Evolutionary conservation across 1,284 basidiomycete genomes (phyloP).

Genomic region (Pyrrhoderma lamaoense): DNA sequence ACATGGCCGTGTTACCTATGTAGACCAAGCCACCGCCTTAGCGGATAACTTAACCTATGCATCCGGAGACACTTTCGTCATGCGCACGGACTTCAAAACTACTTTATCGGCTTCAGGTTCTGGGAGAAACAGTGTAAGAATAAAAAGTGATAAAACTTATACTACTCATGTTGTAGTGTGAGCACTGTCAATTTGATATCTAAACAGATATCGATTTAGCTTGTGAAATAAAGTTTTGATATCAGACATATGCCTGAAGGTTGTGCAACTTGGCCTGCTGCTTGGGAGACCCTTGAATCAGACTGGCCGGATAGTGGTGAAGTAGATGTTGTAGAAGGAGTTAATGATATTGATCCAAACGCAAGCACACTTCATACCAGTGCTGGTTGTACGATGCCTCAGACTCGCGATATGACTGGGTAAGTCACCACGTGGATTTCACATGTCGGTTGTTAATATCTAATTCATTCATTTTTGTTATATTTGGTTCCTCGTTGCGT

Average conservation of each 20-base stretch:
- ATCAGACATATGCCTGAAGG: slow-evolving; percentile 49
- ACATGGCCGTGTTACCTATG: slow-evolving; percentile 47
- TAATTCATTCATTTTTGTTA: background rate
- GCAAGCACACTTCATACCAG: slow-evolving; percentile 58
- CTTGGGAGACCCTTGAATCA: slow-evolving; percentile 33
- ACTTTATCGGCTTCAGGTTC: slow-evolving; percentile 26
- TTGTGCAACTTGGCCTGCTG: slow-evolving; percentile 47
- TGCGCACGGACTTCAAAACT: slow-evolving; percentile 30
- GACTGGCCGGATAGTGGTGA: slow-evolving; percentile 35
- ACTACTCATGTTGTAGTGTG: slow-evolving; percentile 29
- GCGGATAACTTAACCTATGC: slow-evolving; percentile 42
- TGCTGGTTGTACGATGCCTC: slow-evolving; percentile 54
- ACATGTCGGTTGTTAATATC: slow-evolving; percentile 19
- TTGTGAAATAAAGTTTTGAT: slow-evolving; percentile 24
- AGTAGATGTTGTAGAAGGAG: slow-evolving; percentile 64
- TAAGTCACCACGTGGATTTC: slow-evolving; percentile 23
- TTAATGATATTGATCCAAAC: slow-evolving; percentile 51
- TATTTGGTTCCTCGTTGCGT: background rate
- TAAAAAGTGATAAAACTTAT: slow-evolving; percentile 27
- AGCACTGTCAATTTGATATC: background rate
- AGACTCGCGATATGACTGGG: slow-evolving; percentile 18
- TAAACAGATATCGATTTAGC: slow-evolving; percentile 26
- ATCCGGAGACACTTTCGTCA: slow-evolving; percentile 38
- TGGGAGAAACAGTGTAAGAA: slow-evolving; percentile 30
- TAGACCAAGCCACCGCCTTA: slow-evolving; percentile 39